Evolutionary conservation across 139 green algal genomes (phyloP).

Genomic region (Ettlia oleoabundans): DNA sequence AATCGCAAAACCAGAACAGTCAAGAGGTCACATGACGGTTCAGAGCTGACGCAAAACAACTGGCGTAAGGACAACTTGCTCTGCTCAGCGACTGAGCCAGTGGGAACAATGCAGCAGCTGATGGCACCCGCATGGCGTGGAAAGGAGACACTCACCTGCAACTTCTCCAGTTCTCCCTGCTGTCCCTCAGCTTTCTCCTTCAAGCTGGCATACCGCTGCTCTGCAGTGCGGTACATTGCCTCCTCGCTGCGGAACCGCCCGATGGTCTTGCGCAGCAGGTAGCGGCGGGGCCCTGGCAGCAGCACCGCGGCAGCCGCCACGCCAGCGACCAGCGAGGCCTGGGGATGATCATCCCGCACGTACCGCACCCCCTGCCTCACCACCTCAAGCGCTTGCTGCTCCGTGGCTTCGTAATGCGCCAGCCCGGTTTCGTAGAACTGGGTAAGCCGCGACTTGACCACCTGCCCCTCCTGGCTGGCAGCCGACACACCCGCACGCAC

Average conservation of each 20-base stretch:
- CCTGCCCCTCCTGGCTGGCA: constrained; percentile 11
- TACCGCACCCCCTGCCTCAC: constrained; percentile 30
- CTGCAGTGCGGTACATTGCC: constrained; percentile 28
- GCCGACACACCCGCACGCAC: constrained; percentile 15
- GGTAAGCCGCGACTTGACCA: not conserved
- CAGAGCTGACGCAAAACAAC: no score
- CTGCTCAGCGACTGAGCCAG: not conserved
- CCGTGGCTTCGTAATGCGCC: constrained; percentile 14
- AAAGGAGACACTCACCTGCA: constrained; percentile 28
- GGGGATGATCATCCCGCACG: constrained; percentile 31
- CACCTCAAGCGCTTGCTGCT: constrained; percentile 22
- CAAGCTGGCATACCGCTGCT: constrained; percentile 14
- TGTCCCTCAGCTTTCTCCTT: constrained; percentile 30
- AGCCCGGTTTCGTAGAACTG: constrained; percentile 27
- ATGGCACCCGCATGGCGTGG: no score
- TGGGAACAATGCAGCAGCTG: no score
- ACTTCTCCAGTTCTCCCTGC: constrained; percentile 38
- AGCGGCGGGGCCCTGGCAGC: constrained; percentile 39
- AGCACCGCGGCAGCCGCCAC: not conserved
- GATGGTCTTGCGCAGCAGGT: constrained; percentile 40
- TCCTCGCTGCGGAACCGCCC: constrained; percentile 27
- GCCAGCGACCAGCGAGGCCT: not conserved
- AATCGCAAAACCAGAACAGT: no score
- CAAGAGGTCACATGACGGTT: no score
- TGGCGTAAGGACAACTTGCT: no score